Evolutionary conservation across 805 yeast species (phyloP).

Genomic region (Torulaspora delbrueckii): DNA sequence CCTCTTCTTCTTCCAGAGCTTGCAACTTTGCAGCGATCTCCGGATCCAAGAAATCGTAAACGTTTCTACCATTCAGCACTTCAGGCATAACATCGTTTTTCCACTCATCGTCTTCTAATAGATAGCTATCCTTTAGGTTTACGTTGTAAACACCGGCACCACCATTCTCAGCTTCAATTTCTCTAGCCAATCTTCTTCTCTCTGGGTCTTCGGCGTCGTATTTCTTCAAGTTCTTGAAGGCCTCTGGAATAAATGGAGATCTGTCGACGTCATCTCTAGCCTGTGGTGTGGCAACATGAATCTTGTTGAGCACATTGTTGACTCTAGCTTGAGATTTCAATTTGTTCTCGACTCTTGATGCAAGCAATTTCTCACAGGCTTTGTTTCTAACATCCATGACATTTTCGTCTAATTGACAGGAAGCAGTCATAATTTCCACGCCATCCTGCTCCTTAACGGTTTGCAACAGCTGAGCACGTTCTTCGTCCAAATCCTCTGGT

Average conservation of each 20-base stretch:
- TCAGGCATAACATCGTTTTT: conserved; percentile 97
- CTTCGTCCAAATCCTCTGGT: conserved; percentile 76
- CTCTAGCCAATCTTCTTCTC: conserved; percentile 76
- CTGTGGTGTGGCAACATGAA: conserved; percentile 88
- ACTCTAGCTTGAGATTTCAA: conserved; percentile 89
- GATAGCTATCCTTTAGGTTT: conserved; percentile 85
- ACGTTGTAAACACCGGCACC: conserved; percentile 98
- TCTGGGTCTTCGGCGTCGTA: conserved; percentile 78
- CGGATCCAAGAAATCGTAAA: conserved; percentile 94
- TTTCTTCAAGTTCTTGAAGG: conserved; percentile 52
- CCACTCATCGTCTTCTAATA: conserved; percentile 96
- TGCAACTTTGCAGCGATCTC: conserved; percentile 90
- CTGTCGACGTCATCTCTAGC: conserved; percentile 83
- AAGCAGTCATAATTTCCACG: conserved; percentile 87
- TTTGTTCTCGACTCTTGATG: conserved; percentile 95
- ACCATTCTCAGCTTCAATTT: conserved; percentile 90
- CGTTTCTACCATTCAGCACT: conserved; percentile 90
- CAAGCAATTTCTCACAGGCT: conserved; percentile 94
- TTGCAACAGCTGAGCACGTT: conserved; percentile 64
- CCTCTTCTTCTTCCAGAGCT: conserved; percentile 97
- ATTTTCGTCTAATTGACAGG: conserved; percentile 91
- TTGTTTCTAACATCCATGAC: conserved; percentile 93
- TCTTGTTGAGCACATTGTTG: conserved; percentile 83
- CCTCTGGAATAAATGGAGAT: conserved; percentile 78
- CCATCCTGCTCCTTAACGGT: conserved; percentile 63